phyloP scores from a whole-genome alignment of 1,284 basidiomycete genomes.

The Ustilago tritici region DNA sequence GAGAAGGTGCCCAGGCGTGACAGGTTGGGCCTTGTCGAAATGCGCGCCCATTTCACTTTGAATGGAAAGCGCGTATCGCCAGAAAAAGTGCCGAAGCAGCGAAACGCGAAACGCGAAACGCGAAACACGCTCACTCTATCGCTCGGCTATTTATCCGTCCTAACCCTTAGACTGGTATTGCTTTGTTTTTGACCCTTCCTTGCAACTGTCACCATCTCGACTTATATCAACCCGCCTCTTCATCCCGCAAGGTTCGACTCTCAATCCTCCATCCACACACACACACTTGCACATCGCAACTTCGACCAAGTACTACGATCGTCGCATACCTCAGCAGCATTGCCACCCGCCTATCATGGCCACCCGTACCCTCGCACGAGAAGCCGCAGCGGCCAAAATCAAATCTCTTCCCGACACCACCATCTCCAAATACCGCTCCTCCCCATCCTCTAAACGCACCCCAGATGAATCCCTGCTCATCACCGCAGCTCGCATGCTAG shows the following conservation, averaged over 20 bases:
- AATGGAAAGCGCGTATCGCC: too few relatives aligned
- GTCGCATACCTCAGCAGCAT: not conserved
- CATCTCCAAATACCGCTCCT: constrained; percentile 6
- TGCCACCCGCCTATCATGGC: constrained; percentile 16
- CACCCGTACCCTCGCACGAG: constrained; percentile 59
- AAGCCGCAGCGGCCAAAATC: constrained; percentile 70
- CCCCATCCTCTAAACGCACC: constrained; percentile 1
- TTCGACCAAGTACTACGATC: not conserved
- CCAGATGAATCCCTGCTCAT: constrained; percentile 26
- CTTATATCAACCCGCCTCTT: too few relatives aligned
- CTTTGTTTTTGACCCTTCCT: too few relatives aligned
- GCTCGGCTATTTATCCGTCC: too few relatives aligned
- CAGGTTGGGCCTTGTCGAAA: not conserved
- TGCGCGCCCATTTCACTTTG: too few relatives aligned
- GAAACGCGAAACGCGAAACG: not conserved
- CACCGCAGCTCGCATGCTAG: constrained; percentile 29
- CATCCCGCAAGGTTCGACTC: too few relatives aligned
- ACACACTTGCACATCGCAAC: too few relatives aligned
- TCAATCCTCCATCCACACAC: not conserved
- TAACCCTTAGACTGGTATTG: too few relatives aligned
- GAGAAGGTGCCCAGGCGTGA: not conserved
- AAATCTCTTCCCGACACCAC: constrained; percentile 14
- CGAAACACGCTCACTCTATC: not conserved
- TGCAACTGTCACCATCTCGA: too few relatives aligned
- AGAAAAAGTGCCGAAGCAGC: too few relatives aligned